Conservation (phyloP, 257 asterid species). For the Sherardia arvensis region DNA sequence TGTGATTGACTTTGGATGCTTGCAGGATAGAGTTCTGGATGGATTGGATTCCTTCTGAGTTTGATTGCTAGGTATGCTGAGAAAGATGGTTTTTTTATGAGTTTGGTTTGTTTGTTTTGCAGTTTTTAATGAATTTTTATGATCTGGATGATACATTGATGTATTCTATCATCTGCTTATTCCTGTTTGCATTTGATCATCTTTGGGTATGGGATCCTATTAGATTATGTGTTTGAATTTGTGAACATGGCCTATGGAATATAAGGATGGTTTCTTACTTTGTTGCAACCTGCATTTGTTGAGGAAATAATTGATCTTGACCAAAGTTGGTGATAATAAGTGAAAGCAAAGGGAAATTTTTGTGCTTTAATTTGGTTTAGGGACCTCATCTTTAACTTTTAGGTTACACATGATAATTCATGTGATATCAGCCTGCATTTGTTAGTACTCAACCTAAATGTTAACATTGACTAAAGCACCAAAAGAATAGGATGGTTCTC, state of each 20-base stretch:
- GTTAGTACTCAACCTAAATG: not conserved
- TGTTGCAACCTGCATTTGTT: constrained; percentile 7
- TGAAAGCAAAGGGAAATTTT: not conserved
- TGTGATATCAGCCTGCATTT: not conserved
- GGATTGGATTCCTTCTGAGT: not conserved
- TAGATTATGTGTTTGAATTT: not conserved
- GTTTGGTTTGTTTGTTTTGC: not conserved
- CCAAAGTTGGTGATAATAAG: not conserved
- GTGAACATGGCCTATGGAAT: not conserved
- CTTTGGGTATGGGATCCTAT: not conserved
- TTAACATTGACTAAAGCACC: not conserved
- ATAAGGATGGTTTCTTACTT: not conserved
- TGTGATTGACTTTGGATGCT: constrained; percentile 4
- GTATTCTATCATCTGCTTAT: not conserved
- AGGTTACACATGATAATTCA: not conserved
- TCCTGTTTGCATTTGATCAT: not conserved
- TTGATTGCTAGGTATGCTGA: constrained; percentile 7
- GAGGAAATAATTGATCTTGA: not conserved
- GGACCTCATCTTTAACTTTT: not conserved
- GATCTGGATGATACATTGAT: not conserved
- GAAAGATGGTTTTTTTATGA: not conserved
- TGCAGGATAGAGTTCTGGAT: constrained; percentile 8
- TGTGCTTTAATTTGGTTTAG: not conserved
- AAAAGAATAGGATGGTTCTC: not conserved
- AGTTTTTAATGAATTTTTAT: not conserved